A percentile compares a stretch with the other conserved stretches of the same genome.
Evolutionary conservation across 305 asterid genomes (phyloP).

Genomic region (Fraxinus latifolia): DNA sequence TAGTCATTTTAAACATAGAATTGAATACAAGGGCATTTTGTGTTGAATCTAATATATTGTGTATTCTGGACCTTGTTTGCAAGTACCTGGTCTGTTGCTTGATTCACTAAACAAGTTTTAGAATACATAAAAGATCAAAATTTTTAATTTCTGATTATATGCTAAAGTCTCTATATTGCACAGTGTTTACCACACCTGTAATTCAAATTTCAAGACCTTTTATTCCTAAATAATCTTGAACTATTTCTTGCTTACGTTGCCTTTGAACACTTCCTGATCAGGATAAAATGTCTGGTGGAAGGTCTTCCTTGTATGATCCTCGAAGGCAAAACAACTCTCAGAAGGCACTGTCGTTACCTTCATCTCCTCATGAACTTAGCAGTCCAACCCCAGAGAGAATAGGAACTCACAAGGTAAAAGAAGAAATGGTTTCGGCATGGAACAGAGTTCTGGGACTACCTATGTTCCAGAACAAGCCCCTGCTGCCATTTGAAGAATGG

Average conservation of each 20-base stretch:
- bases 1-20: not conserved
- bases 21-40: not conserved
- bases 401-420: conserved; percentile 45
- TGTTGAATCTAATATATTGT: not conserved
- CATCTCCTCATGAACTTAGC: conserved; percentile 88
- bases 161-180: not conserved
- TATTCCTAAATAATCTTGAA: not conserved
- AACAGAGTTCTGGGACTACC: conserved; percentile 76
- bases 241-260: conserved; percentile 37
- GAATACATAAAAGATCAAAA: not conserved
- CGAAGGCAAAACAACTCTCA: conserved; percentile 64
- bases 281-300: conserved; percentile 49
- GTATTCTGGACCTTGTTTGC: conserved; percentile 3
- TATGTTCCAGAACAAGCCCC: conserved; percentile 73
- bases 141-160: not conserved
- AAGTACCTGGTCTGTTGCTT: not conserved
- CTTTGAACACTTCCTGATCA: conserved; percentile 39
- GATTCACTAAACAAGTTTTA: not conserved
- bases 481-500: conserved; percentile 94
- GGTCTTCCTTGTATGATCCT: conserved; percentile 42
- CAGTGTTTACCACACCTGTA: not conserved
- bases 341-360: conserved; percentile 87
- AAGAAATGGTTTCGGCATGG: conserved; percentile 80
- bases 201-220: not conserved
- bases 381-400: conserved; percentile 56